These are phyloP conservation scores for Boletus reticuloceps DNA, from an alignment of 768 basidiomycete species.

Conservation along the genomic window DNA sequence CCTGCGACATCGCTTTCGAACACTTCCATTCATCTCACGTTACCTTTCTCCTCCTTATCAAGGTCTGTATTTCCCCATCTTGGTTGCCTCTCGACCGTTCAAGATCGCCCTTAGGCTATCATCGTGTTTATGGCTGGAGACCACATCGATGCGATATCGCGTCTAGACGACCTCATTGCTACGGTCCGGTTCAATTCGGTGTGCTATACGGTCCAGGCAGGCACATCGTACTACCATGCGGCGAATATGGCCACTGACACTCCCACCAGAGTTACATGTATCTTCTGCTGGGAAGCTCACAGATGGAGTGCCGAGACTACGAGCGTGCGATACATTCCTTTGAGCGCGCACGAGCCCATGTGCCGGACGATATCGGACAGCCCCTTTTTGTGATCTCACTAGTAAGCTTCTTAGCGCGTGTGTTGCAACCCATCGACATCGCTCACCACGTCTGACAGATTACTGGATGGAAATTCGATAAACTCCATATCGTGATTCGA, in stretches of 20 bases:
- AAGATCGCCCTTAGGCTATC: not conserved
- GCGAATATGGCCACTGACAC: not conserved
- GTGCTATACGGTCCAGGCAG: not conserved
- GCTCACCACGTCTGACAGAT: too few species aligned
- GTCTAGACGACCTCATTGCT: not conserved
- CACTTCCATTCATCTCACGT: not conserved
- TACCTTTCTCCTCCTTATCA: not conserved
- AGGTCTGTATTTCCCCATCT: not conserved
- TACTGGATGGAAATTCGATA: too few species aligned
- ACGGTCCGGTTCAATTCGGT: not conserved
- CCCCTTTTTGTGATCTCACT: too few species aligned
- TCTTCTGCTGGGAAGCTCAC: not conserved
- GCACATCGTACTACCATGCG: not conserved
- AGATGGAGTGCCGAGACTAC: not conserved
- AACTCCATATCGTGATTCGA: too few species aligned
- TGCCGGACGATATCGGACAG: too few species aligned
- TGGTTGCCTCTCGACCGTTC: not conserved
- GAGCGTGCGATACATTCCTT: not conserved
- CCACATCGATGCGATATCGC: not conserved
- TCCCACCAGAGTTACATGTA: too few species aligned
- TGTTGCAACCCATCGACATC: too few species aligned
- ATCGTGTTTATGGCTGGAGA: not conserved
- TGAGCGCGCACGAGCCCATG: not conserved
- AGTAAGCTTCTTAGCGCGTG: too few species aligned
- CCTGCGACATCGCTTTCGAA: not conserved